A percentile compares a stretch with the other conserved stretches of the same genome.
These are phyloP conservation scores for Saccharomycopsis fibuligera DNA, from an alignment of 805 yeast species.

Conservation along the genomic window DNA sequence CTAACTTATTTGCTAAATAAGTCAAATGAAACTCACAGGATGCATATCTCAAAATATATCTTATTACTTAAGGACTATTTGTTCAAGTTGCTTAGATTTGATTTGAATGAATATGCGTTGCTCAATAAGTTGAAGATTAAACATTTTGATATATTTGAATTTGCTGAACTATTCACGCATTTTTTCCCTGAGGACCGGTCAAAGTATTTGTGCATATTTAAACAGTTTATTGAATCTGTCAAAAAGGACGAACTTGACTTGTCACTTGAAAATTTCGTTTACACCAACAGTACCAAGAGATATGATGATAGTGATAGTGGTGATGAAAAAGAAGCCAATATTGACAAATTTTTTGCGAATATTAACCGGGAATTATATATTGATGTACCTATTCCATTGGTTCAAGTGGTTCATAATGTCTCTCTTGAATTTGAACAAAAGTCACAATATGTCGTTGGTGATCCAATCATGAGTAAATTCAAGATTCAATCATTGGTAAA, in stretches of 20 bases:
- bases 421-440: constrained; percentile 34
- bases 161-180: constrained; percentile 16
- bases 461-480: constrained; percentile 45
- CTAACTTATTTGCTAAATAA: constrained; percentile 17
- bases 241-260: constrained; percentile 5
- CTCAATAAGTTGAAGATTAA: constrained; percentile 23
- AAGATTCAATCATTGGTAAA: constrained; percentile 37
- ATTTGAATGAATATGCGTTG: constrained; percentile 31
- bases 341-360: constrained; percentile 8
- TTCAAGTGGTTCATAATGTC: constrained; percentile 54
- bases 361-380: constrained; percentile 34
- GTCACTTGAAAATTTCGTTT: constrained; percentile 7
- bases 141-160: constrained; percentile 17
- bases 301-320: background rate
- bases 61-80: constrained; percentile 25
- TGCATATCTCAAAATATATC: constrained; percentile 25
- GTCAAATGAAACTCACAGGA: constrained; percentile 8
- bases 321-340: constrained; percentile 5
- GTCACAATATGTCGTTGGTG: constrained; percentile 53
- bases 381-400: constrained; percentile 55
- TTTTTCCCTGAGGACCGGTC: constrained; percentile 18
- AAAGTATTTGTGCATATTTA: constrained; percentile 15
- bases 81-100: constrained; percentile 26
- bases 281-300: constrained; percentile 7
- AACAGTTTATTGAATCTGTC: constrained; percentile 14